Evolutionary conservation across 1,284 basidiomycete genomes (phyloP).

Genomic region (Ganoderma lucidum): DNA sequence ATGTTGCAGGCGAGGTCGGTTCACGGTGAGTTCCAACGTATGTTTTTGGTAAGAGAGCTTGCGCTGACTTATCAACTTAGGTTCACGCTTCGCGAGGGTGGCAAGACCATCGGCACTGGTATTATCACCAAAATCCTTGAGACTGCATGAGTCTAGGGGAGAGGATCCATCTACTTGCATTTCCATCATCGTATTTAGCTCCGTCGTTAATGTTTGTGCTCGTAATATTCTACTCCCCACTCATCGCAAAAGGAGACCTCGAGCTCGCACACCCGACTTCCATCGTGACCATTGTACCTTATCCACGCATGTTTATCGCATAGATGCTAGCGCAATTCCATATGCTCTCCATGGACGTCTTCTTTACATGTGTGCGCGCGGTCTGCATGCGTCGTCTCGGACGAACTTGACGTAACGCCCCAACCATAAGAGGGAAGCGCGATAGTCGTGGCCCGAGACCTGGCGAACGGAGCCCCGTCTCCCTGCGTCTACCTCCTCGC

Average conservation of each 20-base stretch:
- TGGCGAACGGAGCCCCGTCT: slow-evolving; percentile 27
- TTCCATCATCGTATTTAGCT: slow-evolving; percentile 32
- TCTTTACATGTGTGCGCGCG: background rate
- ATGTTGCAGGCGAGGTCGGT: slow-evolving; percentile 93
- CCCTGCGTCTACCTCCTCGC: slow-evolving; percentile 5
- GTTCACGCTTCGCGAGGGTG: slow-evolving; percentile 98
- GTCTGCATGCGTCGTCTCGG: background rate
- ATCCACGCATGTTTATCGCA: slow-evolving; percentile 29
- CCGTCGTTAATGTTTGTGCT: slow-evolving; percentile 36
- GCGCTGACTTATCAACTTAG: slow-evolving; percentile 42
- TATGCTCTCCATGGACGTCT: slow-evolving; percentile 13
- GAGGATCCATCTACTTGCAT: slow-evolving; percentile 27
- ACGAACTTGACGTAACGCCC: slow-evolving; percentile 26
- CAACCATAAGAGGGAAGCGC: slow-evolving; percentile 32
- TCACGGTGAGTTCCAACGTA: slow-evolving; percentile 65
- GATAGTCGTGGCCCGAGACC: slow-evolving; percentile 22
- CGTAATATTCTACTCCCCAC: slow-evolving; percentile 39
- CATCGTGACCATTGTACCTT: slow-evolving; percentile 27
- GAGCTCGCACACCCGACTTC: slow-evolving; percentile 36
- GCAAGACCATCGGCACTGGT: slow-evolving; percentile 93
- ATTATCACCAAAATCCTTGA: slow-evolving; percentile 87
- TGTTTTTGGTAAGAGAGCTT: no score
- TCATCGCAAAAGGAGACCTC: slow-evolving; percentile 37
- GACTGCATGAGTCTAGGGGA: slow-evolving; percentile 36
- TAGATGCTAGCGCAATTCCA: slow-evolving; percentile 27